These are phyloP conservation scores for Luffa aegyptiaca DNA, from an alignment of 306 rosid genomes.

Conservation along the genomic window DNA sequence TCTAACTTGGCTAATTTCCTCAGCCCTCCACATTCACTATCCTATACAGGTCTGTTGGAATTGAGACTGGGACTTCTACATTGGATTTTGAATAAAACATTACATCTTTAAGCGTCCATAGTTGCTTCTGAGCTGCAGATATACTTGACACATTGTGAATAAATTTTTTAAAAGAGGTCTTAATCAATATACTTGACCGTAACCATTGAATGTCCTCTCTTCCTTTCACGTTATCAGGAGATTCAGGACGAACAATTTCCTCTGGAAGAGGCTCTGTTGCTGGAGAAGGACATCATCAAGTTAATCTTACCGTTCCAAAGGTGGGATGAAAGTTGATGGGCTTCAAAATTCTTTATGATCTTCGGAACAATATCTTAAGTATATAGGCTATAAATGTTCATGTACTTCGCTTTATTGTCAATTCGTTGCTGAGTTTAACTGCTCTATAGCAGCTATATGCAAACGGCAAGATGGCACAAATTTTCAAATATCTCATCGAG, in stretches of 20 bases:
- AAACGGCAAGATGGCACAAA: conserved; percentile 43
- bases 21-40: not conserved
- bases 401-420: conserved; percentile 1
- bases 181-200: not conserved
- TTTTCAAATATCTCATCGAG: too few species aligned
- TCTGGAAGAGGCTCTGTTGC: conserved; percentile 22
- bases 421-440: not conserved
- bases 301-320: conserved; percentile 42
- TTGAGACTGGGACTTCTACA: not conserved
- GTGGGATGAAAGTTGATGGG: conserved; percentile 27
- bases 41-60: not conserved
- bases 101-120: not conserved
- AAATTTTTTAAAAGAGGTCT: not conserved
- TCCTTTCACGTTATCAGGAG: conserved; percentile 6
- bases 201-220: conserved; percentile 12
- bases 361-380: not conserved
- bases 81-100: not conserved
- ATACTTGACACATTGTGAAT: not conserved
- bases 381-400: conserved; percentile 12
- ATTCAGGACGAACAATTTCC: conserved; percentile 21
- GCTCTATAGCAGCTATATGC: conserved; percentile 46
- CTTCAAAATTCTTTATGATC: conserved; percentile 4
- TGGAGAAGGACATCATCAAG: conserved; percentile 36
- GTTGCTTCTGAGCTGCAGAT: not conserved
- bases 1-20: not conserved